These are phyloP conservation scores for Penicillium canescens DNA, from an alignment of 495 filamentous ascomycete genomes.

Conservation along the genomic window DNA sequence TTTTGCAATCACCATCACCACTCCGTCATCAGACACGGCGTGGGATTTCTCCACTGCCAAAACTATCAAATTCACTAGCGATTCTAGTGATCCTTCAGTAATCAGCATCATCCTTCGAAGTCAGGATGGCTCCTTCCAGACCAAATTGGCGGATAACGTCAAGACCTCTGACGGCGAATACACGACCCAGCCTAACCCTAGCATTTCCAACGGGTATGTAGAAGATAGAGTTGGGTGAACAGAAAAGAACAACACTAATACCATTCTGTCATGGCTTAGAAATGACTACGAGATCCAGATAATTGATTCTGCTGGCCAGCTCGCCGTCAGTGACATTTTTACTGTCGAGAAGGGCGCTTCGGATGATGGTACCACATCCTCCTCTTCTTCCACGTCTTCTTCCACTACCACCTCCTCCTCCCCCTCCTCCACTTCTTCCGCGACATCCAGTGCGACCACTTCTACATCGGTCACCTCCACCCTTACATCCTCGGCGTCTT, in stretches of 20 bases:
- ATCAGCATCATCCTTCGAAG: slow-evolving; percentile 15
- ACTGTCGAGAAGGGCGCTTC: slow-evolving; percentile 16
- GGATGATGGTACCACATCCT: slow-evolving; percentile 12
- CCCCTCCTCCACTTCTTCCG: slow-evolving; percentile 6
- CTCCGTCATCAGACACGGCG: slow-evolving; percentile 8
- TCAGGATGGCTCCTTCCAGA: slow-evolving; percentile 19
- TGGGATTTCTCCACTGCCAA: slow-evolving; percentile 18
- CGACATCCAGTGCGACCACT: slow-evolving; percentile 10
- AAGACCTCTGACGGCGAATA: slow-evolving; percentile 19
- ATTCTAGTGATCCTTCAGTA: slow-evolving; percentile 9
- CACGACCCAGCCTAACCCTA: slow-evolving; percentile 15
- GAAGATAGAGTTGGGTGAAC: slow-evolving; percentile 1
- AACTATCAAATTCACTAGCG: slow-evolving; percentile 16
- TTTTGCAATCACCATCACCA: slow-evolving; percentile 13
- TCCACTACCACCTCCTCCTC: slow-evolving; percentile 4
- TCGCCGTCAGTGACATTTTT: slow-evolving; percentile 15
- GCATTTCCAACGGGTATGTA: slow-evolving; percentile 17
- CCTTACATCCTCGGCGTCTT: slow-evolving; percentile 5
- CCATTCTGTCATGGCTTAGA: slow-evolving; percentile 5
- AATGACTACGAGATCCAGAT: slow-evolving; percentile 16
- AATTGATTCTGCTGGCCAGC: slow-evolving; percentile 14
- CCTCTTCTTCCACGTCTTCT: slow-evolving; percentile 7
- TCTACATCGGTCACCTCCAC: slow-evolving; percentile 7
- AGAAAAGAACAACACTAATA: slow-evolving; percentile 9
- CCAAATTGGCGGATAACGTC: slow-evolving; percentile 19